phyloP scores from a whole-genome alignment of 768 basidiomycete genomes.

The Agrocybe chaxingu region DNA sequence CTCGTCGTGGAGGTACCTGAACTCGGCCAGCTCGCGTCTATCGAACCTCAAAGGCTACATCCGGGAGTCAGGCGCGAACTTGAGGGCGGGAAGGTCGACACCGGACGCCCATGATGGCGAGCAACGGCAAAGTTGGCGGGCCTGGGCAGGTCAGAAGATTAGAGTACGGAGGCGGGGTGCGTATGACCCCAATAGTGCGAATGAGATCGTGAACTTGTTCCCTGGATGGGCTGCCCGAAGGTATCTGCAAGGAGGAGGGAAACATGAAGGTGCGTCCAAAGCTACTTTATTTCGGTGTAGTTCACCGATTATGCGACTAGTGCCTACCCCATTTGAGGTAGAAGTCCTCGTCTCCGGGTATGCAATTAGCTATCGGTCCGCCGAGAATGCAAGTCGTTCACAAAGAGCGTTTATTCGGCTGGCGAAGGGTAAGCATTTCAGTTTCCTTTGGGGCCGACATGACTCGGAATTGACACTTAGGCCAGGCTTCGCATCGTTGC shows the following conservation, averaged over 20 bases:
- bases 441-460: neutral
- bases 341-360: constrained; percentile 78
- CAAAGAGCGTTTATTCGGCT: constrained; percentile 74
- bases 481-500: constrained; percentile 70
- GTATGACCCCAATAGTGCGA: constrained; percentile 11
- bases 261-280: constrained; percentile 4
- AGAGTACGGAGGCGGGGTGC: constrained; percentile 21
- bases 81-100: constrained; percentile 18
- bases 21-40: constrained; percentile 28
- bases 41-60: constrained; percentile 50
- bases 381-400: constrained; percentile 64
- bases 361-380: constrained; percentile 56
- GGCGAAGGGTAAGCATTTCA: constrained; percentile 59
- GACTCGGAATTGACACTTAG: neutral
- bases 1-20: constrained; percentile 29
- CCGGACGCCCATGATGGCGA: constrained; percentile 13
- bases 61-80: constrained; percentile 28
- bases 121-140: constrained; percentile 45
- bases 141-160: constrained; percentile 64
- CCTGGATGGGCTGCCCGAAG: constrained; percentile 78
- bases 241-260: constrained; percentile 27
- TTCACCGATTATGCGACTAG: constrained; percentile 5
- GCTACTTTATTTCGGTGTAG: neutral
- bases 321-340: constrained; percentile 54
- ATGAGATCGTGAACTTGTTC: constrained; percentile 38